phyloP scores from a whole-genome alignment of 108 stramenopile species.

The Skeletonema marinoi region DNA sequence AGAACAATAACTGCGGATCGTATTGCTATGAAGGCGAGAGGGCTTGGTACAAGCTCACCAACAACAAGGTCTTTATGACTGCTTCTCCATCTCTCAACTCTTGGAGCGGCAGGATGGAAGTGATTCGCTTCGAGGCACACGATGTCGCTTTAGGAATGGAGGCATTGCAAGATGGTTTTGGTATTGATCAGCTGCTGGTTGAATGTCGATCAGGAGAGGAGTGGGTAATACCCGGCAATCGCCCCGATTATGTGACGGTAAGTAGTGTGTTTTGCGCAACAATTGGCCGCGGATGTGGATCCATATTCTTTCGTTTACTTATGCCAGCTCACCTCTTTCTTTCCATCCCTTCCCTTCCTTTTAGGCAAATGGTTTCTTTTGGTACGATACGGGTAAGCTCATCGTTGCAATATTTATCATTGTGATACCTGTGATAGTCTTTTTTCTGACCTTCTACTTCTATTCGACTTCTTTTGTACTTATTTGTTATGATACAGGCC shows the following conservation, averaged over 20 bases:
- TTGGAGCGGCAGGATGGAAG: slow-evolving; percentile 47
- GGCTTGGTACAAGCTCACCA: slow-evolving; percentile 18
- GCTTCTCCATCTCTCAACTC: slow-evolving; percentile 28
- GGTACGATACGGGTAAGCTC: slow-evolving; percentile 48
- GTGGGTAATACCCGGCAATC: background rate
- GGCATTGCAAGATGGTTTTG: slow-evolving; percentile 44
- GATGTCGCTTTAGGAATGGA: slow-evolving; percentile 38
- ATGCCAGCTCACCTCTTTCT: too few relatives aligned
- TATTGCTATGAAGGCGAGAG: background rate
- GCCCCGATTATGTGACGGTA: slow-evolving; percentile 2
- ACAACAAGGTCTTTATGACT: slow-evolving; percentile 30
- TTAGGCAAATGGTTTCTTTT: slow-evolving; percentile 25
- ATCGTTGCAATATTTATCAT: background rate
- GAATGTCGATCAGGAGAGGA: slow-evolving; percentile 39
- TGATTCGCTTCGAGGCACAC: slow-evolving; percentile 40
- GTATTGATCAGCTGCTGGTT: slow-evolving; percentile 44
- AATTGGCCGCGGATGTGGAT: too few relatives aligned
- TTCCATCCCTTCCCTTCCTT: too few relatives aligned
- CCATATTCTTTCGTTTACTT: background rate
- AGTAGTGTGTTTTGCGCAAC: too few relatives aligned
- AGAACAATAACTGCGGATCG: slow-evolving; percentile 5
- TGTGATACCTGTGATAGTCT: background rate
- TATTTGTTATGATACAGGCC: slow-evolving; percentile 45
- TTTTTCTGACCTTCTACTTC: background rate
- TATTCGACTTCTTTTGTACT: too few relatives aligned